phyloP scores from a whole-genome alignment of 495 filamentous ascomycete genomes.

The Astrothelium subdiscretum region DNA sequence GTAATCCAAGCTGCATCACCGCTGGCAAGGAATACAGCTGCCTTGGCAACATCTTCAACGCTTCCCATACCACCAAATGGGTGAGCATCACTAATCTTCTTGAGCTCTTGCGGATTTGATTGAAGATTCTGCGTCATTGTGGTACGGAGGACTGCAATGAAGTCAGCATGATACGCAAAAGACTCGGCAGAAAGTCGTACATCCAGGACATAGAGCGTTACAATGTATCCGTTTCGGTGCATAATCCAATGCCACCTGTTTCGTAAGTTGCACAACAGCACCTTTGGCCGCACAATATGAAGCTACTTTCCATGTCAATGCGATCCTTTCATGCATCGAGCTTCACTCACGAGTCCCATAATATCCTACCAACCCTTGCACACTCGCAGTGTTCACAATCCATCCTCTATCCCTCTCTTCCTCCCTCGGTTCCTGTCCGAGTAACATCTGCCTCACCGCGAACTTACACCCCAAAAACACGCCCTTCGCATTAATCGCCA shows the following conservation, averaged over 20 bases:
- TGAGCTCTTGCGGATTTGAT: constrained; percentile 5
- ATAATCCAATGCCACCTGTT: constrained; percentile 41
- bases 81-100: constrained; percentile 19
- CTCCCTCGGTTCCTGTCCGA: constrained; percentile 34
- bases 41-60: constrained; percentile 37
- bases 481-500: constrained; percentile 57
- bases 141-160: constrained; percentile 5
- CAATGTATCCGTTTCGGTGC: constrained; percentile 38
- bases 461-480: constrained; percentile 43
- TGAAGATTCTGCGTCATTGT: constrained; percentile 20
- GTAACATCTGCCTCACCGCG: constrained; percentile 37
- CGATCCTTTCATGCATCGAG: constrained; percentile 1
- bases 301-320: neutral
- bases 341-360: constrained; percentile 18
- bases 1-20: constrained; percentile 39
- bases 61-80: constrained; percentile 35
- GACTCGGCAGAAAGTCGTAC: constrained; percentile 24
- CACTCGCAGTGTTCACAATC: constrained; percentile 44
- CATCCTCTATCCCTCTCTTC: constrained; percentile 40
- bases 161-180: neutral
- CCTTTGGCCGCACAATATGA: constrained; percentile 42
- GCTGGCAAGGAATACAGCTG: constrained; percentile 40
- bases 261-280: constrained; percentile 39
- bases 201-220: constrained; percentile 46
- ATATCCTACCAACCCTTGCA: constrained; percentile 33